Base-by-base conservation (phyloP, 441 rosid species). In the Melastoma candidum region DNA sequence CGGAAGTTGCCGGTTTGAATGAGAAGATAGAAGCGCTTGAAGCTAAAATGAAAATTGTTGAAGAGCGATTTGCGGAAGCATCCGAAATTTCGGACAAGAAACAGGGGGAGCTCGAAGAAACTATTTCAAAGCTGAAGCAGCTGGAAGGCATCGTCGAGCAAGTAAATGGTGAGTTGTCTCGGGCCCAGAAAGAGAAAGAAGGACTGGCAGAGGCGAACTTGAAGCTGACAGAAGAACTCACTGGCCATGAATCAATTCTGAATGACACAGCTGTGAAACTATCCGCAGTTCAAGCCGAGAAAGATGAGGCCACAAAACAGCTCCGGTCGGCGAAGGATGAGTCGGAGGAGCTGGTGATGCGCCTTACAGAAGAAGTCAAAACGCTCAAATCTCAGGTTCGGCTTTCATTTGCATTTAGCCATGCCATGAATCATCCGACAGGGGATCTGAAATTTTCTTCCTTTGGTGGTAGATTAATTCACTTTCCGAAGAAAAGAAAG, bases 181-280 rank as follows among this genome's bases (percentile, higher is more conserved):
- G 66, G 61, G 82, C 77, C 45, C 89, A 85, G 59, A 85, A 75
- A 66, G 89, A 83, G 67, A 83, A 75, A 41, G 85, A 73, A 53
- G 95, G 70, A 27, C 67, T 90, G 59, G 94, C 96, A 0, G 87
- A 75, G 74, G 75, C 81, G 57, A 94, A 94, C 74, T 57, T 90
- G 72, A 82, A 76, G 71, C 79, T 90, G 58, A 76, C 81, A 53
- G 73, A 82, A 71, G 90, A 90, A 64, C 69, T 87, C 56, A 87
- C 95, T 27, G 64, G 53, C 27, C 64, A 78, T 54, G 88, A 82
- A 68, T 66, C 83, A 47, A 76, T 82, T 75, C 68, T 78, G 66
- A 67, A 64, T 56, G 89, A 80, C 58, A 60, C 85, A 59, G 77
- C 82, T 52, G 63, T 70, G 49, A 80, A 80, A 58, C 69, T 85